Evolutionary conservation across 1,139 yeast species (phyloP).

Genomic region (Sugiyamaella castrensis): DNA sequence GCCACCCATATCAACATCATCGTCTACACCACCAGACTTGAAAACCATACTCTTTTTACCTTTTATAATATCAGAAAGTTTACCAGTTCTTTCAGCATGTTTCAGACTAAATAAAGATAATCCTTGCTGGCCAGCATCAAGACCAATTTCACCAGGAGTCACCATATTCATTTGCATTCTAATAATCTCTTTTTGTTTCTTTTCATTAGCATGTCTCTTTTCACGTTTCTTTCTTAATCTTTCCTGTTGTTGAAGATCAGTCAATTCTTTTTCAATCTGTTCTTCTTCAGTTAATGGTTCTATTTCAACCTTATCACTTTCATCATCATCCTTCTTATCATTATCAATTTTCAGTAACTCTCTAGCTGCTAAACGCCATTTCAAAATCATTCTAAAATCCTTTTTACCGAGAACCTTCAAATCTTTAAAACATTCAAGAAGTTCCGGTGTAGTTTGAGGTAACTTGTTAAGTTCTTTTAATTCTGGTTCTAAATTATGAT

Average conservation of each 20-base stretch:
- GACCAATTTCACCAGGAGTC: slow-evolving; percentile 88
- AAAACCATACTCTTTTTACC: slow-evolving; percentile 83
- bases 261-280: slow-evolving; percentile 79
- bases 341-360: slow-evolving; percentile 69
- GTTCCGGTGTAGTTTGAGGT: slow-evolving; percentile 72
- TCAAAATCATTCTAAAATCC: slow-evolving; percentile 79
- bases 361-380: slow-evolving; percentile 87
- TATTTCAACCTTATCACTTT: slow-evolving; percentile 47
- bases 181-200: slow-evolving; percentile 79
- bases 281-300: slow-evolving; percentile 84
- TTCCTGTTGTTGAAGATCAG: slow-evolving; percentile 68
- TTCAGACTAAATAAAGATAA: slow-evolving; percentile 80
- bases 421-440: slow-evolving; percentile 81
- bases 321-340: slow-evolving; percentile 48
- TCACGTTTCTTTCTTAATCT: slow-evolving; percentile 69
- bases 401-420: slow-evolving; percentile 90
- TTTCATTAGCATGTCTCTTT: slow-evolving; percentile 76
- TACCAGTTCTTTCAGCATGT: slow-evolving; percentile 82
- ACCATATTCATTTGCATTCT: slow-evolving; percentile 97
- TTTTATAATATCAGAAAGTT: slow-evolving; percentile 64
- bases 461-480: slow-evolving; percentile 69
- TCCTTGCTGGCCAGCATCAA: slow-evolving; percentile 87
- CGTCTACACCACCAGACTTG: slow-evolving; percentile 41
- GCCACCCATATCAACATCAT: slow-evolving; percentile 46
- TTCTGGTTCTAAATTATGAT: slow-evolving; percentile 58